These are phyloP conservation scores for Ophiostoma sp. DNA, from an alignment of 2,329 filamentous ascomycete genomes.

Conservation along the genomic window DNA sequence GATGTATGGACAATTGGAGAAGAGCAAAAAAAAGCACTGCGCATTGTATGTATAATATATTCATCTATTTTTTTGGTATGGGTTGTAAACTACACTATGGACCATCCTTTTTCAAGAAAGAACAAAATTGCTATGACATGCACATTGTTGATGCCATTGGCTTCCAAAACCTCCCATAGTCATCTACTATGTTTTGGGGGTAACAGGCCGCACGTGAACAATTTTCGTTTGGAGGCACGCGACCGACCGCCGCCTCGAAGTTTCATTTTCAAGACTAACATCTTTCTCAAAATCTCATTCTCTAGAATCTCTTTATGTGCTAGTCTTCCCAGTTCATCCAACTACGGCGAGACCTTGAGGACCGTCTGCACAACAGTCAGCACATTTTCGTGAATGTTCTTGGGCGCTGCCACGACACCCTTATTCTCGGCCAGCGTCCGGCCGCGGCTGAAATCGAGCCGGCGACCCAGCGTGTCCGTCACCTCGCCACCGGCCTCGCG, in stretches of 20 bases:
- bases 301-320: background rate
- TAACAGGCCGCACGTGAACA: background rate
- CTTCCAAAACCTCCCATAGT: background rate
- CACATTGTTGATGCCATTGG: background rate
- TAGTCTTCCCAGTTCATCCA: background rate
- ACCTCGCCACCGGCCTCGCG: conserved; percentile 90
- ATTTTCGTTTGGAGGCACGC: background rate
- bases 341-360: conserved; percentile 43
- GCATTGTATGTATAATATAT: conserved; percentile 15
- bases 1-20: background rate
- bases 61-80: conserved; percentile 27
- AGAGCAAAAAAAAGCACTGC: background rate
- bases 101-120: background rate
- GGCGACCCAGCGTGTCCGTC: conserved; percentile 82
- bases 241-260: background rate
- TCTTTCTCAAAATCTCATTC: background rate
- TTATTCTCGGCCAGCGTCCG: conserved; percentile 87
- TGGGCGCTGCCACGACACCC: conserved; percentile 87
- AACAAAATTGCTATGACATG: background rate
- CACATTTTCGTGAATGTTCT: conserved; percentile 71
- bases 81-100: conserved; percentile 23
- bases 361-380: conserved; percentile 82
- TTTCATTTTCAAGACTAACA: background rate
- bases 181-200: background rate
- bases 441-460: conserved; percentile 82